These are phyloP conservation scores for Senecio squalidus DNA, from an alignment of 140 eudicot genomes.

Conservation along the genomic window DNA sequence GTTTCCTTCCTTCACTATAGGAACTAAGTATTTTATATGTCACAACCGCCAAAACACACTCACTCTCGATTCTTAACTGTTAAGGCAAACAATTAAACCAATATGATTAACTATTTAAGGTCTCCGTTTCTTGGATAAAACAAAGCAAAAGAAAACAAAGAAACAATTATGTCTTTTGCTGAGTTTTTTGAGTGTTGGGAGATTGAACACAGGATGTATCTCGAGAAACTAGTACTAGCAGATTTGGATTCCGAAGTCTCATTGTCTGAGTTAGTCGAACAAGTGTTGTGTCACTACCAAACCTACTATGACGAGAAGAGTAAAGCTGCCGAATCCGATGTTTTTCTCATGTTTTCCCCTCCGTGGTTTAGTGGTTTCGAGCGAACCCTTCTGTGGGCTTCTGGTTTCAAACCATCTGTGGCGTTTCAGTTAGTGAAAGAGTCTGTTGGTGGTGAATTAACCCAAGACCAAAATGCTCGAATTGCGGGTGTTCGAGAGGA, in stretches of 20 bases:
- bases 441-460: conserved; percentile 9
- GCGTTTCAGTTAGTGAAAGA: conserved; percentile 17
- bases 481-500: conserved; percentile 22
- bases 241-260: conserved; percentile 8
- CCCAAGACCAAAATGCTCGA: conserved; percentile 12
- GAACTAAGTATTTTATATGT: too few relatives aligned
- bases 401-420: conserved; percentile 41
- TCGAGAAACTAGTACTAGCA: conserved; percentile 13
- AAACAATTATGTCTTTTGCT: neutral
- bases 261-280: conserved; percentile 17
- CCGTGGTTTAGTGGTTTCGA: conserved; percentile 46
- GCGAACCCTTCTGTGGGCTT: conserved; percentile 32
- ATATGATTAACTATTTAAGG: too few relatives aligned
- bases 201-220: conserved; percentile 7
- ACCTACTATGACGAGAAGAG: conserved; percentile 31
- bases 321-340: conserved; percentile 25
- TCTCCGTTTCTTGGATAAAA: too few relatives aligned
- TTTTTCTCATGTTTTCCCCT: conserved; percentile 30
- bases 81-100: too few relatives aligned
- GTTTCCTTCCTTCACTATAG: too few relatives aligned
- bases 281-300: conserved; percentile 33
- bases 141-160: neutral
- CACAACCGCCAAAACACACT: too few relatives aligned
- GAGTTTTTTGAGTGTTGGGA: conserved; percentile 24
- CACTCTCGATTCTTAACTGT: too few relatives aligned